These are phyloP conservation scores for Solanum gandarillasii DNA, from an alignment of 257 asterid genomes.

Conservation along the genomic window DNA sequence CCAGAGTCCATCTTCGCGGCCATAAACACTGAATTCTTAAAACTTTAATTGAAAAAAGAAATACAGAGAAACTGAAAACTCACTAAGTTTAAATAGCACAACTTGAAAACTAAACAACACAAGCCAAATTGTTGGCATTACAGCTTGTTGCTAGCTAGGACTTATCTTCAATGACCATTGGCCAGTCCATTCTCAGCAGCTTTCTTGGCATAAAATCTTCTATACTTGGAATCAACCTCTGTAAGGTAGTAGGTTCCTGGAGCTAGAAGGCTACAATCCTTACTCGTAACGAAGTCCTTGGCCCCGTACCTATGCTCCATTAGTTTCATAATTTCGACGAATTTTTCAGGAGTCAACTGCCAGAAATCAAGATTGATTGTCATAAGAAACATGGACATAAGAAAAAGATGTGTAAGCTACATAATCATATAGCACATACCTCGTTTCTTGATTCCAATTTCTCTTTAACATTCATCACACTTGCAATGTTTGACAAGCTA, in stretches of 20 bases:
- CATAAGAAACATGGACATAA: neutral
- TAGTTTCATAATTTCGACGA: constrained; percentile 67
- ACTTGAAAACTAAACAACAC: constrained; percentile 13
- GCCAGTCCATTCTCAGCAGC: constrained; percentile 46
- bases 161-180: constrained; percentile 57
- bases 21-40: neutral
- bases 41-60: neutral
- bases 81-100: neutral
- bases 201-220: constrained; percentile 80
- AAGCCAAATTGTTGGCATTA: constrained; percentile 7
- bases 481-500: constrained; percentile 70
- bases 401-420: neutral
- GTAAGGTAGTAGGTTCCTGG: constrained; percentile 86
- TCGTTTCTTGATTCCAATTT: constrained; percentile 87
- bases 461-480: constrained; percentile 59
- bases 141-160: neutral
- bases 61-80: neutral
- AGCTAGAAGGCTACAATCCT: constrained; percentile 76
- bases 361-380: neutral
- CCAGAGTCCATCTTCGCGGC: neutral
- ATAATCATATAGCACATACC: constrained; percentile 23
- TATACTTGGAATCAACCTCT: constrained; percentile 89
- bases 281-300: constrained; percentile 71
- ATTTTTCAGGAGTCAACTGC: constrained; percentile 83
- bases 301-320: constrained; percentile 99